Percentiles rank a stretch among this genome's conserved stretches.
phyloP scores from a whole-genome alignment of 177 flowering plant genomes.

The Vitis hybrid region DNA sequence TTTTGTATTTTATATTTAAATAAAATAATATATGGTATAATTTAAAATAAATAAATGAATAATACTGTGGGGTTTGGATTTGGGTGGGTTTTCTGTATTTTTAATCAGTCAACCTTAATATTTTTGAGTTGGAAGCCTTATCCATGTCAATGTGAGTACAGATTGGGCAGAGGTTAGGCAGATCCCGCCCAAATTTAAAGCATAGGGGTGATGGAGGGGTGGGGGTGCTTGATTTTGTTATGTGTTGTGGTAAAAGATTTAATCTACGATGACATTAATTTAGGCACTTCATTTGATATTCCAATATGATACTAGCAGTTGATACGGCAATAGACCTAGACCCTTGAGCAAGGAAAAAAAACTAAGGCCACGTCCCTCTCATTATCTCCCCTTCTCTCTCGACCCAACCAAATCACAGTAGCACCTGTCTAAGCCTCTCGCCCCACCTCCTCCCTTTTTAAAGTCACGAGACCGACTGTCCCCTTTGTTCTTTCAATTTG shows the following conservation, averaged over 20 bases:
- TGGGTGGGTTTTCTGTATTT: too few relatives aligned
- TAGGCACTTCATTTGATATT: constrained; percentile 1
- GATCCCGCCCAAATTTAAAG: too few relatives aligned
- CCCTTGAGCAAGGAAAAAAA: constrained; percentile 1
- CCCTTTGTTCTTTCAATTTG: constrained; percentile 24
- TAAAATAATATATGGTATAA: too few relatives aligned
- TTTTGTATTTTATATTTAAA: too few relatives aligned
- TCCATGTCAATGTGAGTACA: too few relatives aligned
- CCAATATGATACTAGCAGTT: constrained; percentile 14
- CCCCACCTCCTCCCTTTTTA: constrained; percentile 19
- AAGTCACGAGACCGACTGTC: constrained; percentile 64
- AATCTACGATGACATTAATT: neutral
- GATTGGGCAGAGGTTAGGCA: too few relatives aligned
- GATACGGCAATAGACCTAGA: constrained; percentile 22
- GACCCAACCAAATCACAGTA: constrained; percentile 30
- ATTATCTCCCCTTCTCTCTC: constrained; percentile 18
- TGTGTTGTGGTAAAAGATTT: neutral
- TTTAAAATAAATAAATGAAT: too few relatives aligned
- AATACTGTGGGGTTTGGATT: too few relatives aligned
- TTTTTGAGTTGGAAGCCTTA: too few relatives aligned
- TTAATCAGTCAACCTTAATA: too few relatives aligned
- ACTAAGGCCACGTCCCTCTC: constrained; percentile 44
- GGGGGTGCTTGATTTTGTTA: neutral
- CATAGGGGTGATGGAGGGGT: too few relatives aligned
- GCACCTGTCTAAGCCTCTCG: constrained; percentile 19